A percentile compares a stretch with the other conserved stretches of the same genome.
Evolutionary conservation across 441 rosid genomes (phyloP).

Genomic region (Gossypium davidsonii): DNA sequence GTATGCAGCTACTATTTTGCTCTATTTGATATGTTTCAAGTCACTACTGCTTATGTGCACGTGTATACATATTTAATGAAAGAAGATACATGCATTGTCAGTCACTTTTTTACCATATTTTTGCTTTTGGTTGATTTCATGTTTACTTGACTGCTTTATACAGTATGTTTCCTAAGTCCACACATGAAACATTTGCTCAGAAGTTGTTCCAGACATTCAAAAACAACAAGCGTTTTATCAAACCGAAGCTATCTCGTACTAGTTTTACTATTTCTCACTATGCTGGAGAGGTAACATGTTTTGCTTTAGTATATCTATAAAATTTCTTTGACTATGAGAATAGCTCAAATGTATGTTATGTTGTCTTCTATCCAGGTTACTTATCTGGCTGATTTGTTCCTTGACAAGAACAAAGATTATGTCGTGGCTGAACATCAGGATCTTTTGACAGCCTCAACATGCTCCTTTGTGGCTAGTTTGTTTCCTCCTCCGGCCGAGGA

Average conservation of each 20-base stretch:
- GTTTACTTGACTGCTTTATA: conserved; percentile 23
- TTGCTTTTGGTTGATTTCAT: conserved; percentile 12
- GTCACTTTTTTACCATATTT: neutral
- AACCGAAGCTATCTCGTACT: conserved; percentile 72
- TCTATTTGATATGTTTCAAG: neutral
- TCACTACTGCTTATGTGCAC: neutral
- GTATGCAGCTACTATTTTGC: conserved; percentile 31
- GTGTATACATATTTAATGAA: neutral
- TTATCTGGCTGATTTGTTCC: conserved; percentile 66
- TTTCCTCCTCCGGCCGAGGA: conserved; percentile 67
- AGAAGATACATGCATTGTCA: neutral
- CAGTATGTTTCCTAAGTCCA: conserved; percentile 83
- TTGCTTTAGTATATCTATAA: conserved; percentile 2
- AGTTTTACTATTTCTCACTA: conserved; percentile 67
- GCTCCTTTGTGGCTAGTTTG: conserved; percentile 58
- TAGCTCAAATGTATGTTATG: conserved; percentile 10
- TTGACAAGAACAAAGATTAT: conserved; percentile 78
- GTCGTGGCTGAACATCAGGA: conserved; percentile 78
- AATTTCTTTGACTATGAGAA: neutral
- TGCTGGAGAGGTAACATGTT: conserved; percentile 61
- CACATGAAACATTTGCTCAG: conserved; percentile 68
- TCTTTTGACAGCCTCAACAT: conserved; percentile 51
- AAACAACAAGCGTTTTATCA: conserved; percentile 53
- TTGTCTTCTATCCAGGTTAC: conserved; percentile 36
- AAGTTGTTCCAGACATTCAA: conserved; percentile 70